Evolutionary conservation across 768 basidiomycete genomes (phyloP).

Genomic region (Lactarius evosmus): DNA sequence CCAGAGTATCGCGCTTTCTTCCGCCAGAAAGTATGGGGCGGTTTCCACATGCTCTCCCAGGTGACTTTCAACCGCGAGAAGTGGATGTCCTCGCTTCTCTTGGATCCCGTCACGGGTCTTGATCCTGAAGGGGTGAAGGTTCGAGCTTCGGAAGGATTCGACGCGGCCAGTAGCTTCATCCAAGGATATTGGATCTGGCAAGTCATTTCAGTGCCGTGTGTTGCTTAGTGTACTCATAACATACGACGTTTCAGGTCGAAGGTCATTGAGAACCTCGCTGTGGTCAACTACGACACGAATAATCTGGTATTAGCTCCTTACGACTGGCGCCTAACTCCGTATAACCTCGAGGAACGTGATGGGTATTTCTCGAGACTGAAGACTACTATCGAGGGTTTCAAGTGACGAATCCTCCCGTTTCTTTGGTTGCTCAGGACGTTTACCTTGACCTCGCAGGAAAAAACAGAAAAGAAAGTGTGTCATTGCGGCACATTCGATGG

Average conservation of each 20-base stretch:
- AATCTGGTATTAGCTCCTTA: slow-evolving; percentile 83
- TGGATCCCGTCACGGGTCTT: slow-evolving; percentile 88
- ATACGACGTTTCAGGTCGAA: slow-evolving; percentile 56
- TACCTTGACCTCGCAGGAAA: slow-evolving; percentile 40
- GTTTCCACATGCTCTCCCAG: slow-evolving; percentile 80
- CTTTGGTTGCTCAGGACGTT: background rate
- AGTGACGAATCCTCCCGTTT: slow-evolving; percentile 37
- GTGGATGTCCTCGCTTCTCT: slow-evolving; percentile 88
- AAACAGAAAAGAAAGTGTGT: slow-evolving; percentile 78
- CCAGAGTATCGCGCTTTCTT: slow-evolving; percentile 87
- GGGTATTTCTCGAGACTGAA: slow-evolving; percentile 87
- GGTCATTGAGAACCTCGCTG: slow-evolving; percentile 92
- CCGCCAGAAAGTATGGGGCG: slow-evolving; percentile 82
- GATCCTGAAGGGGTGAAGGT: slow-evolving; percentile 85
- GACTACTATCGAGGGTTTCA: slow-evolving; percentile 73
- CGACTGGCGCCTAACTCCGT: slow-evolving; percentile 86
- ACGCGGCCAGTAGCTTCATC: slow-evolving; percentile 82
- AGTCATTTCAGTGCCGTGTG: slow-evolving; percentile 19
- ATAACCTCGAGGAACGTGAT: slow-evolving; percentile 89
- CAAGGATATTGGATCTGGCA: slow-evolving; percentile 96
- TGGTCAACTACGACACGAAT: slow-evolving; percentile 89
- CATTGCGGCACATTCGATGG: slow-evolving; percentile 85
- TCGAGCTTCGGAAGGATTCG: slow-evolving; percentile 87
- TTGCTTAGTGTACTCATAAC: background rate
- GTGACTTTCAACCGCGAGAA: slow-evolving; percentile 78